Conservation (phyloP, 768 basidiomycete genomes). For the Phylloporus scabripes region DNA sequence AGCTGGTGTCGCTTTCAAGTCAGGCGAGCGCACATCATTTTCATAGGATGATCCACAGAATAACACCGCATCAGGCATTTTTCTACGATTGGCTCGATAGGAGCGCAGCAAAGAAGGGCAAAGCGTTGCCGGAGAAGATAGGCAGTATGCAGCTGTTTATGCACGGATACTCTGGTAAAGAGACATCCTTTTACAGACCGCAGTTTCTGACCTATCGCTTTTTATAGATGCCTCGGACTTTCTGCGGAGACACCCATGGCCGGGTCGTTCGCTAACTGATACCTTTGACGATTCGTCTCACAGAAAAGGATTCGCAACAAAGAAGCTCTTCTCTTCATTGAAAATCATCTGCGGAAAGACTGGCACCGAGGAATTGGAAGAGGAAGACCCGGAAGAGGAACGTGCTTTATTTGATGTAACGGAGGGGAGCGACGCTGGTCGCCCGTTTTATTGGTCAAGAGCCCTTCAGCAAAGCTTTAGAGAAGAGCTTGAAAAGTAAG, state of each 20-base stretch:
- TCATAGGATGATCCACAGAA: not conserved
- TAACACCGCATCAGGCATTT: slow-evolving; percentile 52
- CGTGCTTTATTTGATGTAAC: slow-evolving; percentile 61
- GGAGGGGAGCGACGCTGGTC: slow-evolving; percentile 47
- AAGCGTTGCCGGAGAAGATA: slow-evolving; percentile 79
- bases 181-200: not conserved
- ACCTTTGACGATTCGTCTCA: slow-evolving; percentile 84
- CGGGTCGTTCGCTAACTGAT: slow-evolving; percentile 76
- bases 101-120: slow-evolving; percentile 76
- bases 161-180: slow-evolving; percentile 69
- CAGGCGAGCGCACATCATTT: slow-evolving; percentile 34
- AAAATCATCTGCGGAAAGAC: slow-evolving; percentile 84
- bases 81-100: slow-evolving; percentile 92
- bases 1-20: slow-evolving; percentile 77
- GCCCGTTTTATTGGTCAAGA: slow-evolving; percentile 80
- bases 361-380: slow-evolving; percentile 71
- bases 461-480: slow-evolving; percentile 75
- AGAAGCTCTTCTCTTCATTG: slow-evolving; percentile 60
- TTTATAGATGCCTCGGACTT: slow-evolving; percentile 81
- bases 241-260: slow-evolving; percentile 81
- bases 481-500: slow-evolving; percentile 84
- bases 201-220: not conserved
- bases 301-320: slow-evolving; percentile 61
- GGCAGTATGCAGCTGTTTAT: slow-evolving; percentile 89
- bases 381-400: slow-evolving; percentile 69